Evolutionary conservation across 2,329 filamentous ascomycete genomes (phyloP).

Genomic region (Fusarium kyushuense): DNA sequence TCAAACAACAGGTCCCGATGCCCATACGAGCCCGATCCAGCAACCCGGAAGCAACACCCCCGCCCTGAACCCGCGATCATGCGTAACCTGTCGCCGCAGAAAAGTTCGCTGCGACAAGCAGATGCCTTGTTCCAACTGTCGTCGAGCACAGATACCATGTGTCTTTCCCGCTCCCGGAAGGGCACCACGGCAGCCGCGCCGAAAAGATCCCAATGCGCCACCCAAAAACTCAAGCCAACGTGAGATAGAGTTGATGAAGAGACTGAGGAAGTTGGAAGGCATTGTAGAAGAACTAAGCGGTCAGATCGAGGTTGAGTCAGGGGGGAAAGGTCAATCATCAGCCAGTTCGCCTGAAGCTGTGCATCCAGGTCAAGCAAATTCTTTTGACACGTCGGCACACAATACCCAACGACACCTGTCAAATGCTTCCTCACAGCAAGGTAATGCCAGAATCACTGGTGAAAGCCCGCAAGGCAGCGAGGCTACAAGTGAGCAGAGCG

Average conservation of each 20-base stretch:
- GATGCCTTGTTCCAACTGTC: slow-evolving; percentile 81
- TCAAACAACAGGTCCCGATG: slow-evolving; percentile 56
- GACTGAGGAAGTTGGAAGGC: slow-evolving; percentile 78
- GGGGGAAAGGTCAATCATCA: slow-evolving; percentile 49
- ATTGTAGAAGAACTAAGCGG: slow-evolving; percentile 78
- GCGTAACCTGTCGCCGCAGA: slow-evolving; percentile 64
- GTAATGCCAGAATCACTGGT: slow-evolving; percentile 6
- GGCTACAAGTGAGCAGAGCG: slow-evolving; percentile 52
- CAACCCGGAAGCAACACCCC: slow-evolving; percentile 52
- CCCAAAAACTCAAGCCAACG: slow-evolving; percentile 70
- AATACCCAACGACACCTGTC: slow-evolving; percentile 37
- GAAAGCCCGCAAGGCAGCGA: slow-evolving; percentile 47
- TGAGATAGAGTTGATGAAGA: slow-evolving; percentile 77
- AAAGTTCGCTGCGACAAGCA: slow-evolving; percentile 85
- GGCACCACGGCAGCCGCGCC: slow-evolving; percentile 74
- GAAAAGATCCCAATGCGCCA: slow-evolving; percentile 73
- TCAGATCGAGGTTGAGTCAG: slow-evolving; percentile 68
- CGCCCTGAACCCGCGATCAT: slow-evolving; percentile 61
- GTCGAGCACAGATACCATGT: slow-evolving; percentile 76
- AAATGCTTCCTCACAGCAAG: slow-evolving; percentile 28
- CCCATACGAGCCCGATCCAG: slow-evolving; percentile 53
- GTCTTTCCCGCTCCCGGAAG: slow-evolving; percentile 80
- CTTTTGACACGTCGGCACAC: slow-evolving; percentile 29
- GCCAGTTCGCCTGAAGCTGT: slow-evolving; percentile 50
- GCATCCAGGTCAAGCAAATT: slow-evolving; percentile 28